Base-by-base conservation (phyloP, 306 rosid genomes). In the Pachyrhizus erosus region DNA sequence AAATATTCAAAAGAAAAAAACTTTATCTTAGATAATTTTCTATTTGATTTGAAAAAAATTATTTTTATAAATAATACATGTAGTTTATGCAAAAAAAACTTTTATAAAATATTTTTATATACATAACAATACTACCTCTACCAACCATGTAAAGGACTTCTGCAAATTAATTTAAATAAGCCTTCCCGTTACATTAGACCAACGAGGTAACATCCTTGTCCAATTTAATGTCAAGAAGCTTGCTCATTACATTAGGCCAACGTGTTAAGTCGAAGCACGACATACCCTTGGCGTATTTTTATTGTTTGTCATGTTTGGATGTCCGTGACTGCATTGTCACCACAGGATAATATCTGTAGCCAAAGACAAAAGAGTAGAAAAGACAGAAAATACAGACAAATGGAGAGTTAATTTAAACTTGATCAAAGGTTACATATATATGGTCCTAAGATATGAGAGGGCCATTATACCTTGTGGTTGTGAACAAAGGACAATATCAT, bases 401-500 rank as follows among this genome's bases (percentile, higher is more conserved):
- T 60, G 52, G 52, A 57, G 80, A 64, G 64, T 73, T 84, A 80
- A 48, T 70, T 61, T 81, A 76, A 89, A 55, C 73, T 74, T 29
- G 39, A 69, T 68, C 58, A 69, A 78, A 71, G 82, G 77, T 77
- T 74, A n/a, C n/a, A n/a, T n/a, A n/a, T n/a, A n/a, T n/a, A 46
- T 78, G 82, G 70, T 71, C 60, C 76, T 79, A 66, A 52, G 46
- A 7, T 65, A 31, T 34, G 60, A 64, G 83, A 69, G 57, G 43
- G 73, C 66, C 70, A 68, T 45, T 52, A 39, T 43, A 13, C 75
- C 31, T 76, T 76, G 57, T 60, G 82, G 26, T 57, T 48, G 83
- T 79, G 78, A 82, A 7, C 65, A 86, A 78, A 65, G 81, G 86
- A 86, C 92, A 87, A 79, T 82, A 82, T 54, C 76, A 67, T 62